phyloP scores from a whole-genome alignment of 2,329 filamentous ascomycete genomes.

The Penicillium sp. region DNA sequence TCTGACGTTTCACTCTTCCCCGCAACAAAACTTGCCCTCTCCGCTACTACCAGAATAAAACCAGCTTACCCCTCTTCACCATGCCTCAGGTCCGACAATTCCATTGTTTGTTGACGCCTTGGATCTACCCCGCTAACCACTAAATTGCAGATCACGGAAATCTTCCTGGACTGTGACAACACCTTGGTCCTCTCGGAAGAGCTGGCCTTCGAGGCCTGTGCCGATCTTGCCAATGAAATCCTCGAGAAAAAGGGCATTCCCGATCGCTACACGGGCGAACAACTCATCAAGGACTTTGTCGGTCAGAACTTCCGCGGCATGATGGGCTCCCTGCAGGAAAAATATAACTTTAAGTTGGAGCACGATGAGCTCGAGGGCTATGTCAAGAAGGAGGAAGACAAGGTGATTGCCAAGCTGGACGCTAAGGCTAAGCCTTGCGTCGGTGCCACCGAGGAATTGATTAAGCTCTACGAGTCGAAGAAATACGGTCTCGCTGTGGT shows the following conservation, averaged over 20 bases:
- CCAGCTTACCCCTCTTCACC: slow-evolving; percentile 12
- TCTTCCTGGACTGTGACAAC: slow-evolving; percentile 79
- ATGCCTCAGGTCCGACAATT: slow-evolving; percentile 37
- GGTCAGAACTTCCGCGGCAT: slow-evolving; percentile 95
- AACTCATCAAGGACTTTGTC: slow-evolving; percentile 83
- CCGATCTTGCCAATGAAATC: slow-evolving; percentile 85
- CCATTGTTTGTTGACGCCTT: background rate
- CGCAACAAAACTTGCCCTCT: background rate
- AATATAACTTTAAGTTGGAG: slow-evolving; percentile 71
- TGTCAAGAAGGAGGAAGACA: slow-evolving; percentile 75
- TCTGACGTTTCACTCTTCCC: background rate
- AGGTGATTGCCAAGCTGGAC: slow-evolving; percentile 78
- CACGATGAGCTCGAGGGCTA: slow-evolving; percentile 71
- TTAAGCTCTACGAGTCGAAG: slow-evolving; percentile 60
- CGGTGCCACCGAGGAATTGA: slow-evolving; percentile 68
- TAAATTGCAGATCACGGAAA: slow-evolving; percentile 60
- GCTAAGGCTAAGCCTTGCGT: slow-evolving; percentile 66
- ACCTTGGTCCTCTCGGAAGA: slow-evolving; percentile 90
- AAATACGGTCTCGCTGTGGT: slow-evolving; percentile 79
- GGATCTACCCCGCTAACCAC: slow-evolving; percentile 18
- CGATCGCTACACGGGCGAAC: slow-evolving; percentile 73
- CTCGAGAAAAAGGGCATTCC: slow-evolving; percentile 65
- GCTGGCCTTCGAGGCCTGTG: slow-evolving; percentile 87
- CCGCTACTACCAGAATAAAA: background rate
- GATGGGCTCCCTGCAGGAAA: slow-evolving; percentile 73